Evolutionary conservation across 2,329 filamentous ascomycete genomes (phyloP).

Genomic region (Herpotrichia juniperi): DNA sequence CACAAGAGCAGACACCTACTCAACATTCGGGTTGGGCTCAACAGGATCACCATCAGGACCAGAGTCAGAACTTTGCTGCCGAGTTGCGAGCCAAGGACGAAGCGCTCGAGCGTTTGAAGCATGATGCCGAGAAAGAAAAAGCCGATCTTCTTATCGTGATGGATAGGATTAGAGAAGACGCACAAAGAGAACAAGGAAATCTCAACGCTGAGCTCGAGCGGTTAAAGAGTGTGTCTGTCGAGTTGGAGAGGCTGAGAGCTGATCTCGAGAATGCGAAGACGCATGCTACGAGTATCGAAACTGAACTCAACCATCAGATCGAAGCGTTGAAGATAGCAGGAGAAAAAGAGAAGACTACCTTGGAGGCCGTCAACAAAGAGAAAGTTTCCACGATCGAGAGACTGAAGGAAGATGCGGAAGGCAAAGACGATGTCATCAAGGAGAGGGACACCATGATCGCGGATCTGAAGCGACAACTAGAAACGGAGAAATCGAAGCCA

Average conservation of each 20-base stretch:
- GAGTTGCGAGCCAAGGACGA: slow-evolving; percentile 40
- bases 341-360: slow-evolving; percentile 28
- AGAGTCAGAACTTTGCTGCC: slow-evolving; percentile 19
- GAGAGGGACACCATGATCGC: slow-evolving; percentile 31
- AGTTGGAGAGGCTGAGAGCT: slow-evolving; percentile 5
- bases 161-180: slow-evolving; percentile 2
- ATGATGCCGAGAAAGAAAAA: slow-evolving; percentile 26
- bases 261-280: slow-evolving; percentile 14
- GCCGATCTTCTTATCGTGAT: slow-evolving; percentile 7
- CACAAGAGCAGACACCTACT: background rate
- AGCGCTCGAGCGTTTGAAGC: slow-evolving; percentile 27
- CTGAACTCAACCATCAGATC: slow-evolving; percentile 24
- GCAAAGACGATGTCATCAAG: slow-evolving; percentile 39
- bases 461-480: slow-evolving; percentile 25
- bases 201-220: background rate
- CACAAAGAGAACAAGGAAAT: slow-evolving; percentile 13
- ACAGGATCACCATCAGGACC: slow-evolving; percentile 5
- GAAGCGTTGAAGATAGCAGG: slow-evolving; percentile 23
- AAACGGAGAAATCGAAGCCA: slow-evolving; percentile 32
- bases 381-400: slow-evolving; percentile 36
- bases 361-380: slow-evolving; percentile 30
- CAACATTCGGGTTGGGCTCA: background rate
- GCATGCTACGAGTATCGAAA: slow-evolving; percentile 24
- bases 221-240: slow-evolving; percentile 15
- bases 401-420: slow-evolving; percentile 41